Conservation (phyloP, 352 stramenopile species). For the Phytophthora syringae region DNA sequence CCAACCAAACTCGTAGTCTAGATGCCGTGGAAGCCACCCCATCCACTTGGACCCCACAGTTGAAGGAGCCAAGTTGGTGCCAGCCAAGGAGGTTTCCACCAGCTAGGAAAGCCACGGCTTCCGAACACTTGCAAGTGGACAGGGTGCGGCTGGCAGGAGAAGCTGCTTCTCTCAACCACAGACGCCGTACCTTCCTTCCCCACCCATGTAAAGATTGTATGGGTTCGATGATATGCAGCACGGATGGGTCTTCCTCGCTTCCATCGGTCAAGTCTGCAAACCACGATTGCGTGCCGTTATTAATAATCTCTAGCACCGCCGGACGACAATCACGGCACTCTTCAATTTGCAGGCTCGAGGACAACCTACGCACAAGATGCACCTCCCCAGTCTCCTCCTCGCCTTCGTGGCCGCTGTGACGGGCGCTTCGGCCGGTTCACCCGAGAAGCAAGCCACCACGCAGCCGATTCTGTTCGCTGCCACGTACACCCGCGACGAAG, state of each 20-base stretch:
- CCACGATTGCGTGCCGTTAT: background rate
- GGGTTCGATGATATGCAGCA: conserved; percentile 28
- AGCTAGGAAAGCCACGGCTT: too few relatives aligned
- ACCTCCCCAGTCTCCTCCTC: conserved; percentile 26
- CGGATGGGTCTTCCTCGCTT: conserved; percentile 18
- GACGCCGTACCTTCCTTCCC: conserved; percentile 22
- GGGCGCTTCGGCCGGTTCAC: conserved; percentile 20
- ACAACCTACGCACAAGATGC: conserved; percentile 22
- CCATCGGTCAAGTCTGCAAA: too few relatives aligned
- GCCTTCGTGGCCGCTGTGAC: conserved; percentile 26
- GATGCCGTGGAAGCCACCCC: too few relatives aligned
- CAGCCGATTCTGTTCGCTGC: conserved; percentile 56
- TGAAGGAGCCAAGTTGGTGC: too few relatives aligned
- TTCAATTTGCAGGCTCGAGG: conserved; percentile 12
- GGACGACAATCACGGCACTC: conserved; percentile 15
- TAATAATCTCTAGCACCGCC: background rate
- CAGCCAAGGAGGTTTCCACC: too few relatives aligned
- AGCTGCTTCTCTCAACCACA: conserved; percentile 23
- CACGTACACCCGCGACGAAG: conserved; percentile 73
- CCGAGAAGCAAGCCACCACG: conserved; percentile 12
- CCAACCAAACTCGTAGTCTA: too few relatives aligned
- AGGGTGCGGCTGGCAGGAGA: too few relatives aligned
- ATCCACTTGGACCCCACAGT: too few relatives aligned
- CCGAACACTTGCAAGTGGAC: conserved; percentile 2
- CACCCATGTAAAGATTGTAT: conserved; percentile 23